These are phyloP conservation scores for Aspergillus caelatus DNA, from an alignment of 2,329 filamentous ascomycete species.

Conservation along the genomic window DNA sequence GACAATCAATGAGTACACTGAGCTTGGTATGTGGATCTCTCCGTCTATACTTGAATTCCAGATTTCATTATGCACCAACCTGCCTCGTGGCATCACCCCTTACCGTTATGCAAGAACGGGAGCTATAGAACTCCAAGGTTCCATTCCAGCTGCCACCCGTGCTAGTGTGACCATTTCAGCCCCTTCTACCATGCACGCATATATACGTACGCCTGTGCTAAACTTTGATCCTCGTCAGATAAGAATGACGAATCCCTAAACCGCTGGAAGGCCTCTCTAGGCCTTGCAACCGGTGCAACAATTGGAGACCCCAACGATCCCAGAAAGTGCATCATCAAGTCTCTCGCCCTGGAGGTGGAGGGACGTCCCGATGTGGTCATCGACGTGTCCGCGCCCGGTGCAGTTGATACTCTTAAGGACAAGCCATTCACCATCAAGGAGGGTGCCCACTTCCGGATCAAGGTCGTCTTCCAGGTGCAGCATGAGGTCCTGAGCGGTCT, in stretches of 20 bases:
- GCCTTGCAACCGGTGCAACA: conserved; percentile 71
- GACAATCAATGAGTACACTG: conserved; percentile 89
- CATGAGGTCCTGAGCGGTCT: conserved; percentile 93
- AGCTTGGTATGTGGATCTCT: conserved; percentile 71
- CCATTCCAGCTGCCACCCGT: not conserved
- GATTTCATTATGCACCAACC: not conserved
- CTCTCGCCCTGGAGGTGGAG: conserved; percentile 82
- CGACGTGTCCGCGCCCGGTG: conserved; percentile 75
- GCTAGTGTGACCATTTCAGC: not conserved
- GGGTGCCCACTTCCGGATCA: conserved; percentile 90
- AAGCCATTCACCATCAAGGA: conserved; percentile 99
- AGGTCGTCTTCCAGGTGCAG: conserved; percentile 91
- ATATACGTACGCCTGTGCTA: not conserved
- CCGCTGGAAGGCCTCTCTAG: conserved; percentile 96
- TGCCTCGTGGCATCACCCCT: conserved; percentile 14
- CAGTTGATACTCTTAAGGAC: conserved; percentile 77
- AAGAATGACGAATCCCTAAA: conserved; percentile 88
- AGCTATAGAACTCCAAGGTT: not conserved
- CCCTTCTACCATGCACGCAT: not conserved
- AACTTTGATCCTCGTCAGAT: conserved; percentile 49
- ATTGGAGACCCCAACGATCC: conserved; percentile 78
- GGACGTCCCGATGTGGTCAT: conserved; percentile 85
- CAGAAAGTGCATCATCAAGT: conserved; percentile 89
- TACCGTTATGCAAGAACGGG: conserved; percentile 3
- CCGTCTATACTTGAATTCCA: not conserved